Conservation (phyloP, 495 filamentous ascomycete species). For the Tuber umbilicatum region DNA sequence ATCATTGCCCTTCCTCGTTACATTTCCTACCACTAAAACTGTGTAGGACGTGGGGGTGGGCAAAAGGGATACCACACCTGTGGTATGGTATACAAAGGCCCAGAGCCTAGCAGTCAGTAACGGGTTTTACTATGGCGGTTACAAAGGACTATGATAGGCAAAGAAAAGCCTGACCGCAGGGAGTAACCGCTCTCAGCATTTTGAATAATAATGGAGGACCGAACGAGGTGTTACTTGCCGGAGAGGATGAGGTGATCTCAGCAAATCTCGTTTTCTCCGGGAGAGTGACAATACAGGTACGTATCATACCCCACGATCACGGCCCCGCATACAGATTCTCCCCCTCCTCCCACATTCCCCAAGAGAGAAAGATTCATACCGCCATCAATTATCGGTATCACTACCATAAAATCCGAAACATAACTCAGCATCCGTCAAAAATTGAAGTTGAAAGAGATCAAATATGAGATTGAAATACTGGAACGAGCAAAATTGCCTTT, state of each 20-base stretch:
- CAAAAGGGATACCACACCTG: too few species aligned
- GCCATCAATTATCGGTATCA: neutral
- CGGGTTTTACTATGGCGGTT: too few species aligned
- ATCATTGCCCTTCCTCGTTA: too few species aligned
- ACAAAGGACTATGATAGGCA: too few species aligned
- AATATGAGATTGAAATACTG: neutral
- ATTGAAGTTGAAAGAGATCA: neutral
- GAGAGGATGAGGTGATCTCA: neutral
- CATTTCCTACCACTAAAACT: too few species aligned
- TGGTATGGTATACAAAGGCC: too few species aligned
- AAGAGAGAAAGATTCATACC: neutral
- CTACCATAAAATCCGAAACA: neutral
- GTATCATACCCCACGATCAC: neutral
- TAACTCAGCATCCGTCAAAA: neutral
- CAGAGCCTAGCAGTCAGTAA: too few species aligned
- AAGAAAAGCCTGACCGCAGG: too few species aligned
- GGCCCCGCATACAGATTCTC: neutral
- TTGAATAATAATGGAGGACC: too few species aligned
- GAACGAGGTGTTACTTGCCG: neutral
- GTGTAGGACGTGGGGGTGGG: too few species aligned
- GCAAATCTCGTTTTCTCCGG: neutral
- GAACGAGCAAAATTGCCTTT: neutral
- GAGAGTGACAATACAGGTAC: neutral
- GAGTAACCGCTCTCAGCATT: too few species aligned
- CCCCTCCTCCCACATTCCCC: neutral